Evolutionary conservation across 2,329 filamentous ascomycete genomes (phyloP).

Genomic region (Nigrospora oryzae): DNA sequence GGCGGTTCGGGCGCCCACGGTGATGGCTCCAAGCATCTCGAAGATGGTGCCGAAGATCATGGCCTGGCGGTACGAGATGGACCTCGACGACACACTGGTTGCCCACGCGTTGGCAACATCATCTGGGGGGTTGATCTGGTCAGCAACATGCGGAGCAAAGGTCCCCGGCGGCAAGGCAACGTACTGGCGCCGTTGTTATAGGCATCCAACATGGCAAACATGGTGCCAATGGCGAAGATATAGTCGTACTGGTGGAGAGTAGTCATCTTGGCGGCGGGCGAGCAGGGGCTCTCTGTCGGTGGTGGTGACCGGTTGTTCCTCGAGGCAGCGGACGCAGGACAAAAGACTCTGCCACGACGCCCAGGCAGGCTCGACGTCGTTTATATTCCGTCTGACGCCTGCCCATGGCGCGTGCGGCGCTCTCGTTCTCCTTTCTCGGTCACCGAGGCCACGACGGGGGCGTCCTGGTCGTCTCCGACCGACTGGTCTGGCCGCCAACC

Average conservation of each 20-base stretch:
- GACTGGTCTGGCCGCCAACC: no score
- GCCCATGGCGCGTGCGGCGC: no score
- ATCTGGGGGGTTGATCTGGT: conserved; percentile 32
- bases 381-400: no score
- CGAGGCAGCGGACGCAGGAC: no score
- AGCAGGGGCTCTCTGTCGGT: no score
- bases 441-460: no score
- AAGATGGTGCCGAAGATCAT: conserved; percentile 60
- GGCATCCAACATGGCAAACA: conserved; percentile 68
- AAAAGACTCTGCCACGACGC: no score
- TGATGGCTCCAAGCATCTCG: conserved; percentile 59
- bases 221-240: conserved; percentile 66
- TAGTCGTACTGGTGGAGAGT: conserved; percentile 56
- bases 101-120: conserved; percentile 83
- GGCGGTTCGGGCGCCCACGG: conserved; percentile 61
- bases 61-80: conserved; percentile 61
- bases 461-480: no score
- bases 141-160: no score
- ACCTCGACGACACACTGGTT: conserved; percentile 73
- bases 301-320: no score
- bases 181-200: conserved; percentile 73
- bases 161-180: conserved; percentile 19
- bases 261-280: conserved; percentile 32
- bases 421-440: no score
- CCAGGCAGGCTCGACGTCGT: no score